Conservation (phyloP, 78 protist genomes). For the Cavenderia fasciculata region DNA sequence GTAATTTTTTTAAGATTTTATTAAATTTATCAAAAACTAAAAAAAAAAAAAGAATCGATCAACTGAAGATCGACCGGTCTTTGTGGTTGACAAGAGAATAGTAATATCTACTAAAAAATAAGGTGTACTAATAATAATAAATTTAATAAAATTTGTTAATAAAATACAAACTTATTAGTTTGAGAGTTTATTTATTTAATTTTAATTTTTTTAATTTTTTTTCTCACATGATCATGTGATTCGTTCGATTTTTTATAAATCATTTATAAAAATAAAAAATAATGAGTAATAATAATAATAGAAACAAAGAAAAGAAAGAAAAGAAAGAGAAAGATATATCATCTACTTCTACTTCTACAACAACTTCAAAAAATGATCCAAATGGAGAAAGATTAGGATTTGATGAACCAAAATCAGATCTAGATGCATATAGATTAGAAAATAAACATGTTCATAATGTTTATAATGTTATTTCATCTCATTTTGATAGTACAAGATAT, state of each 20-base stretch:
- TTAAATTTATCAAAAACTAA: background rate
- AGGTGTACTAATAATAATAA: background rate
- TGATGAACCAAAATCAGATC: slow-evolving; percentile 58
- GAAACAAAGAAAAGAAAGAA: background rate
- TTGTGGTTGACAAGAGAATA: background rate
- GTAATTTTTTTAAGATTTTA: background rate
- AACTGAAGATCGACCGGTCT: background rate
- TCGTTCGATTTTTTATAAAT: too few species aligned
- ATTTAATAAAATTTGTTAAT: background rate
- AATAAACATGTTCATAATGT: slow-evolving; percentile 73
- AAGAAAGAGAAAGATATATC: background rate
- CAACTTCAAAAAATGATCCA: background rate
- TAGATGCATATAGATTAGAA: slow-evolving; percentile 70
- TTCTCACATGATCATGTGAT: too few species aligned
- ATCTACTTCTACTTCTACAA: too few species aligned
- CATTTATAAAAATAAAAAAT: background rate
- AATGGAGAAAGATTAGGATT: slow-evolving; percentile 11
- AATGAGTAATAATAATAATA: background rate
- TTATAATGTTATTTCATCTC: slow-evolving; percentile 76
- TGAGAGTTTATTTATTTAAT: background rate
- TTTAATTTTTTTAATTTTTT: background rate
- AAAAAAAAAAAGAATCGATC: background rate
- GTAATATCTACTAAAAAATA: background rate
- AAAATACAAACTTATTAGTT: background rate
- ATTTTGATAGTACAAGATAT: slow-evolving; percentile 75